These are phyloP conservation scores for Obelidium mucronatum DNA, from an alignment of 192 early-diverging fungal genomes.

Conservation along the genomic window DNA sequence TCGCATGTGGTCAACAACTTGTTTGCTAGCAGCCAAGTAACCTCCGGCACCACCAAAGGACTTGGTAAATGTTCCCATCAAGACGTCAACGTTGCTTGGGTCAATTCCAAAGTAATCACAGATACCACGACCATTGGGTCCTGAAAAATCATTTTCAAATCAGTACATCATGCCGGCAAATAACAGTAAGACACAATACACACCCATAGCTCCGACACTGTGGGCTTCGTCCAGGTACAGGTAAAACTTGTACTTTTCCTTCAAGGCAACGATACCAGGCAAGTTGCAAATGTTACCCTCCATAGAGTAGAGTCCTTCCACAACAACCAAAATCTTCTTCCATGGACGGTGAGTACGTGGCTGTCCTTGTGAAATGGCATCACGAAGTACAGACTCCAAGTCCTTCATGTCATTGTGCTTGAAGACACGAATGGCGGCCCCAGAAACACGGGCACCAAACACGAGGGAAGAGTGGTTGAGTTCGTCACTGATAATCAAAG, in stretches of 20 bases:
- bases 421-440: constrained; percentile 90
- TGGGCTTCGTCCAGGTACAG: constrained; percentile 98
- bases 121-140: constrained; percentile 91
- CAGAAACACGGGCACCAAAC: constrained; percentile 91
- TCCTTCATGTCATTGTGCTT: constrained; percentile 89
- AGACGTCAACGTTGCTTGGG: constrained; percentile 87
- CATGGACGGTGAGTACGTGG: constrained; percentile 97
- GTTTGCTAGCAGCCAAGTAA: constrained; percentile 83
- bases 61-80: constrained; percentile 99
- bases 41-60: constrained; percentile 97
- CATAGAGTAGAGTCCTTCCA: constrained; percentile 98
- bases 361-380: constrained; percentile 93
- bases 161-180: too few species aligned
- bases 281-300: constrained; percentile 92
- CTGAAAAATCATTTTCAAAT: too few species aligned
- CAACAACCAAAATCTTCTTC: constrained; percentile 98
- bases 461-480: constrained; percentile 95
- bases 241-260: constrained; percentile 94
- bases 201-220: constrained; percentile 93
- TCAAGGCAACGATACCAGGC: constrained; percentile 87
- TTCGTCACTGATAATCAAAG: constrained; percentile 94
- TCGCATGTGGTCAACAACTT: constrained; percentile 81
- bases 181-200: too few species aligned
- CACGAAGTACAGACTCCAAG: constrained; percentile 81
- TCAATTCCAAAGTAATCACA: constrained; percentile 96